A percentile compares a stretch with the other conserved stretches of the same genome.
phyloP scores from a whole-genome alignment of 306 rosid species.

The Leucaena leucocephala region DNA sequence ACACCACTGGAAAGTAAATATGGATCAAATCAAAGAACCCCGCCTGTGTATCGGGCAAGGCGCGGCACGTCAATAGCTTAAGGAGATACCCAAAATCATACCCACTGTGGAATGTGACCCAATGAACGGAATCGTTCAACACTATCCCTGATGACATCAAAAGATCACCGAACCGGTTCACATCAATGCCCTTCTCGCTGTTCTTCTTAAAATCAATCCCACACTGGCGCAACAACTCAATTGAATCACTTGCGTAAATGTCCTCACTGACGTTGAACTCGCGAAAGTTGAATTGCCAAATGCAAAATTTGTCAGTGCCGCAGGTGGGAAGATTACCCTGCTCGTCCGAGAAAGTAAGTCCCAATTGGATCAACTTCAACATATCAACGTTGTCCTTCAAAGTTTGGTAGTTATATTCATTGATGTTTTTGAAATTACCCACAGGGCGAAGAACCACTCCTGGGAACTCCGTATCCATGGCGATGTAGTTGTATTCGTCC shows the following conservation, averaged over 20 bases:
- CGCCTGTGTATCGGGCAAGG: conserved; percentile 52
- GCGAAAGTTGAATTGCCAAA: conserved; percentile 77
- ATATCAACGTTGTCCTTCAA: conserved; percentile 67
- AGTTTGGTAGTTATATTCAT: conserved; percentile 64
- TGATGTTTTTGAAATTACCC: conserved; percentile 60
- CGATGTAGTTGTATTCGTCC: conserved; percentile 49
- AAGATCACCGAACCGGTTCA: conserved; percentile 63
- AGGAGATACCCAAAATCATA: conserved; percentile 75
- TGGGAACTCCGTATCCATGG: conserved; percentile 76
- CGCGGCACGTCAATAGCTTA: conserved; percentile 61
- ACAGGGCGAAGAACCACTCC: conserved; percentile 76
- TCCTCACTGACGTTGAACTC: conserved; percentile 64
- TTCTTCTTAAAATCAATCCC: conserved; percentile 79
- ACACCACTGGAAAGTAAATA: conserved; percentile 55
- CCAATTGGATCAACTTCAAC: conserved; percentile 72
- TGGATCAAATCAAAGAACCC: conserved; percentile 66
- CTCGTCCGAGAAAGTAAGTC: conserved; percentile 67
- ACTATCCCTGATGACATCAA: conserved; percentile 72
- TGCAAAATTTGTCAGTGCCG: conserved; percentile 53
- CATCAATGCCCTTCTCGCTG: conserved; percentile 68
- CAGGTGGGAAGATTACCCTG: conserved; percentile 63
- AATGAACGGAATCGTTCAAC: conserved; percentile 49
- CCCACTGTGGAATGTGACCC: conserved; percentile 74
- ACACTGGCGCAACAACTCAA: conserved; percentile 65
- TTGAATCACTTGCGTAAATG: conserved; percentile 65